Evolutionary conservation across 768 basidiomycete species (phyloP), one percentile per base, ranked within the genome.

Genomic region (Mycena belliarum): DNA sequence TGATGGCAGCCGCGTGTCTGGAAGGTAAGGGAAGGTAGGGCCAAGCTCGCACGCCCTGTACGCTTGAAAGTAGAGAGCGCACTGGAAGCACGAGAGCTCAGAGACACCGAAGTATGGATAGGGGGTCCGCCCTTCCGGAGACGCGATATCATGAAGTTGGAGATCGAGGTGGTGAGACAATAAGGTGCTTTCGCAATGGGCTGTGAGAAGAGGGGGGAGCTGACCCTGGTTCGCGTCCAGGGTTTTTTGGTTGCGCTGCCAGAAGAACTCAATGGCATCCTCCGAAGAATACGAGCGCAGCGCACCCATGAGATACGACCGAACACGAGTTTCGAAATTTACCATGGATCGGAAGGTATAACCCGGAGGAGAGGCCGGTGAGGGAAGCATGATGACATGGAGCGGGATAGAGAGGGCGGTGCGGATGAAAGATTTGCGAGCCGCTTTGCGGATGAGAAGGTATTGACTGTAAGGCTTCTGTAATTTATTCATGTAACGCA

Each of bases 51-150:
- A 50, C 16, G 40, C 49, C 32, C 24, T 43, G 33, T 57, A 57
- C 29, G 55, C 55, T 35, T 57, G 29, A 48, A 57, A 57, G 41
- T 57, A 57, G 20, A 57, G 42, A 21, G 55, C 14, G 47, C 55
- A 57, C 40, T 57, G 48, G 41, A 57, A 57, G 42, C 55, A 57
- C 48, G 42, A 57, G 48, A 44, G 41, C 41, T 51, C 32, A 33
- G 56, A 57, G 49, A 57, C 35, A 25, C 56, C 56, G 21, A 57
- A 29, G 23, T 51, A 57, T 21, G 56, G 56, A 51, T 51, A 57
- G 25, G 48, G 55, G 10, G 49, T 40, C 29, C 29, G 29, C 23
- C 32, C 24, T 40, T 49, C 29, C 35, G 43, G 56, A 51, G 56
- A 38, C 29, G 40, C 40, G 25, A 37, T 48, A 21, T 47, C 45